Percentiles rank a stretch among this genome's conserved stretches.
Conservation (phyloP, 179 eudicot genomes). For the Carnegiea gigantea region DNA sequence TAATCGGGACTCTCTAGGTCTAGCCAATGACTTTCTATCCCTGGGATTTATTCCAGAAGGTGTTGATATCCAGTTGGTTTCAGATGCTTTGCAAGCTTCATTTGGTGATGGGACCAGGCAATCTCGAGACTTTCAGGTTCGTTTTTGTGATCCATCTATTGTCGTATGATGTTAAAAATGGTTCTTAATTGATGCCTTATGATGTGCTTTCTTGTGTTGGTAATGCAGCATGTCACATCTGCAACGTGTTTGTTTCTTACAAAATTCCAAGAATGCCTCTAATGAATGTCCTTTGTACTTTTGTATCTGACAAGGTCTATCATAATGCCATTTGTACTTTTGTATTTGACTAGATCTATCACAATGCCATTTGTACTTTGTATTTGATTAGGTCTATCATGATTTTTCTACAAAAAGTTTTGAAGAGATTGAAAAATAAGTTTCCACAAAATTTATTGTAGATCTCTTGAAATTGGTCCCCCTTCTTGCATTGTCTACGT, state of each 20-base stretch:
- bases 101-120: slow-evolving; percentile 83
- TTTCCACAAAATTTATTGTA: no score
- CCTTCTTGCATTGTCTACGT: no score
- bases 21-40: slow-evolving; percentile 92
- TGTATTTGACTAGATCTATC: no score
- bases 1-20: slow-evolving; percentile 88
- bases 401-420: no score
- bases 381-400: no score
- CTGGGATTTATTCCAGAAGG: slow-evolving; percentile 94
- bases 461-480: no score
- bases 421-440: no score
- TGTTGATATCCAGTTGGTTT: slow-evolving; percentile 62
- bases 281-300: no score
- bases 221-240: not conserved
- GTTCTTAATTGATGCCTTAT: not conserved
- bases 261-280: no score
- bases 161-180: not conserved
- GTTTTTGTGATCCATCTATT: slow-evolving; percentile 6
- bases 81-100: slow-evolving; percentile 80
- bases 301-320: no score
- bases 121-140: slow-evolving; percentile 91
- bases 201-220: not conserved
- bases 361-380: no score
- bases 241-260: not conserved
- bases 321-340: no score